Evolutionary conservation across 1,284 basidiomycete genomes (phyloP), one percentile per base, ranked within the genome.

Genomic region (Ceratobasidium sp.): DNA sequence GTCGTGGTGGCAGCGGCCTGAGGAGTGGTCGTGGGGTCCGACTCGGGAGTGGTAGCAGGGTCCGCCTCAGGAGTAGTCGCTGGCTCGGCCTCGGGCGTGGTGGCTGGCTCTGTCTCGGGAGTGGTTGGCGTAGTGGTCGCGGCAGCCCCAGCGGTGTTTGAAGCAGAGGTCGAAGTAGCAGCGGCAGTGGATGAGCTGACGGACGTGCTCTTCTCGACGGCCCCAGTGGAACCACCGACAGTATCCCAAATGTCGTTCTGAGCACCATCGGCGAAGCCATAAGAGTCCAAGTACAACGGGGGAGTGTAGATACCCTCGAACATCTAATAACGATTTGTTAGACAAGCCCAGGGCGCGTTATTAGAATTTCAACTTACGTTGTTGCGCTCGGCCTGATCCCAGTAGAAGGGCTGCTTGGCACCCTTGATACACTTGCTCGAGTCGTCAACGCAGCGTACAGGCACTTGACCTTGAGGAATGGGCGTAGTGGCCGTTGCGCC

Each of bases 401-500:
- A 71, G 50, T 72, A 72, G 43, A 74, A 64, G 32, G 68, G 69
- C 68, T 72, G 67, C 64, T 75, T 75, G 15, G 74, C 69, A 15
- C 74, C 75, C 45, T 73, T 73, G 50, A 78, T 73, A 60, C 78
- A 79, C 3, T 67, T 71, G 25, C 52, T 45, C n/a, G 74, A 54
- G 56, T 77, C 73, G 50, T 56, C 70, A 8, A 57, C 71, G 69
- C 79, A 80, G 32, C 75, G 71, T 3, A 68, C 69, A 0, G 79
- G 75, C 3, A 76, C 73, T 27, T 73, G 68, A 15, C 87, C 78
- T 29, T 80, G 79, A 3, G 85, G 85, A 22, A 89, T 74, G 0
- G 82, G 77, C 8, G 73, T 80, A 22, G 85, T 86, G 5, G 79
- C 83, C 29, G 70, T 68, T 0, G 86, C 79, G 49, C 82, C 82